Base-by-base conservation (phyloP, 768 basidiomycete genomes). In the Boletus vinaceobasis region DNA sequence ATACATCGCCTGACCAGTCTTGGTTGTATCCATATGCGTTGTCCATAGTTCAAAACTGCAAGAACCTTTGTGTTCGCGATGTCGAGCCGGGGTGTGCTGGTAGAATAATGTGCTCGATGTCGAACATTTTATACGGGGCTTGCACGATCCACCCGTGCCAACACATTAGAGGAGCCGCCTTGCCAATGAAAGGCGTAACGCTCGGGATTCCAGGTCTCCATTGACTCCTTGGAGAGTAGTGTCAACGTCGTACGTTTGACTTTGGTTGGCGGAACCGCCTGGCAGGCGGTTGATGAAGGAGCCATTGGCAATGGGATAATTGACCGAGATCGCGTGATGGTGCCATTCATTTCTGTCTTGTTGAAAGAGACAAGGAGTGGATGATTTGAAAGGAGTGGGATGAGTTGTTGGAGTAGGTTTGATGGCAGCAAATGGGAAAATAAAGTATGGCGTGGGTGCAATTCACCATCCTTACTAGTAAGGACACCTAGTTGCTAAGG, bases 261-360 rank as follows among this genome's bases (percentile, higher is more conserved):
- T 8, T 50, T 48, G 32, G 52, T 49, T 57, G 55, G 52, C n/a
- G 37, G 32, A n/a, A 10, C 42, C 37, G 57, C 27, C 27, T 26
- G n/a, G 40, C 35, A 21, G 21, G 11, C 14, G 14, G 36, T 57
- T 61, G 53, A 33, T 21, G 36, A 50, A 21, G 49, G 52, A 36
- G 15, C 6, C 32, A 15, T 37, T 26, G 50, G 44, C 19, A 15
- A 19, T 31, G 37, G 27, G 1, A n/a, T 13, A 0, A 4, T 31
- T 17, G 40, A 43, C 44, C 27, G 17, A 35, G n/a, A n/a, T 10
- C 21, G n/a, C 13, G 39, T 50, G 5, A 40, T 13, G 38, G 17
- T 29, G n/a, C 5, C 10, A 17, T 32, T 39, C 13, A 1, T 7
- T 42, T 48, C 2, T 36, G 37, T 45, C 23, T 58, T 39, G 10